Percentiles rank a stretch among this genome's conserved stretches.
Conservation (phyloP, 768 basidiomycete species). For the Panaeolus papilionaceus region DNA sequence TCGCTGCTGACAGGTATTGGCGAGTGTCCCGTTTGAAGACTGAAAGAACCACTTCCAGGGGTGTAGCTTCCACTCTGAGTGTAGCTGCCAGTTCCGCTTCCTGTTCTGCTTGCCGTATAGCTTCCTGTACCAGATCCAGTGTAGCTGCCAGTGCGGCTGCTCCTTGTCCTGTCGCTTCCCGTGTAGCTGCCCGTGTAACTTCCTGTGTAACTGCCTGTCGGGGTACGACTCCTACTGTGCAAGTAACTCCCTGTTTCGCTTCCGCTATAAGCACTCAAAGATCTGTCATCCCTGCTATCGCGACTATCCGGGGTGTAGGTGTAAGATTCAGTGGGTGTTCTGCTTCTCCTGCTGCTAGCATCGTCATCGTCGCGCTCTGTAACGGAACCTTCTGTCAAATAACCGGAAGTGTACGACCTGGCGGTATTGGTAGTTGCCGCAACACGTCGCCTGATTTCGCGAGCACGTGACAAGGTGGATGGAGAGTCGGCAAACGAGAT, state of each 20-base stretch:
- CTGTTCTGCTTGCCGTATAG: conserved; percentile 33
- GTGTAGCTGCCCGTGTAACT: conserved; percentile 23
- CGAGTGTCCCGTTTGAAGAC: conserved; percentile 17
- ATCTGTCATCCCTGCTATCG: conserved; percentile 26
- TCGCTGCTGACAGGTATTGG: conserved; percentile 26
- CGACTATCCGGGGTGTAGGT: conserved; percentile 33
- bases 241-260: conserved; percentile 27
- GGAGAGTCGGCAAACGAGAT: conserved; percentile 52
- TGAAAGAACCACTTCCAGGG: conserved; percentile 29
- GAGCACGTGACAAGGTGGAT: conserved; percentile 60
- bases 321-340: conserved; percentile 33
- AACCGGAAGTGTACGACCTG: conserved; percentile 48
- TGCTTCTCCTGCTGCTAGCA: conserved; percentile 27
- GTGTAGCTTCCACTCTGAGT: conserved; percentile 37
- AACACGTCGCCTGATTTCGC: conserved; percentile 60
- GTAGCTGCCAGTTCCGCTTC: conserved; percentile 35
- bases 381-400: conserved; percentile 38
- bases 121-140: conserved; percentile 33
- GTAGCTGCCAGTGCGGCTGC: conserved; percentile 23
- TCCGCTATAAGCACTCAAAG: neutral
- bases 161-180: conserved; percentile 23
- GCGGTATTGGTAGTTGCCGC: conserved; percentile 40
- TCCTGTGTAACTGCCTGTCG: conserved; percentile 20
- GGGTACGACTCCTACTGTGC: conserved; percentile 25
- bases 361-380: conserved; percentile 66